Base-by-base conservation (phyloP, 192 early-diverging fungal genomes). In the Coemansia sp. region DNA sequence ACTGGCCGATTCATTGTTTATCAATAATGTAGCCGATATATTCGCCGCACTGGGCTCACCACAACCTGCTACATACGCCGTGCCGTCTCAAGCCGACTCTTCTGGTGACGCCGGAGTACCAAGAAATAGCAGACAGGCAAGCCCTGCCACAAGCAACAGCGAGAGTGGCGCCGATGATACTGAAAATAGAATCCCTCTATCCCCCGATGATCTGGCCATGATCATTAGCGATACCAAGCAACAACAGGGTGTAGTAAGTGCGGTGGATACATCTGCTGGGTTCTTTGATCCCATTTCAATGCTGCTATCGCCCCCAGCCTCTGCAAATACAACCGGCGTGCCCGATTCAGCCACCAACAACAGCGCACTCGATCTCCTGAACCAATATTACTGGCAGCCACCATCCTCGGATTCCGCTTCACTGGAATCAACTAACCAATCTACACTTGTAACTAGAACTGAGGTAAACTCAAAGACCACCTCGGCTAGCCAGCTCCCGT, bases 11-110 rank as follows among this genome's bases (percentile, higher is more conserved):
- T 26, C 47, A 41, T 17, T 60, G 43, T 34, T 49, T 35, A 53
- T 57, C 42, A 13, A 42, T 34, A 59, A 64, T 64, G 68, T 71
- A 71, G 68, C 48, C 22, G 60, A 71, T 32, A 36, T 71, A 18
- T 52, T 71, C 37, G 54, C 55, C 5, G 56, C 51, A 11, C 43
- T 60, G 22, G 46, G 51, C 15, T 25, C 3, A 9, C 53, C 10
- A 22, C 40, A n/a, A 11, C 18, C 23, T 8, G 25, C 20, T 24
- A 9, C 24, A 15, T 27, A 41, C 27, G 13, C 25, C 48, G 9
- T 37, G 1, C 48, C 35, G 17, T 50, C 48, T 18, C 43, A 26
- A 29, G 37, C 9, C 42, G 34, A 37, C n/a, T 32, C 30, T 23
- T 22, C 35, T 9, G 58, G 45, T 9, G 62, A 72, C n/a, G 69